These are phyloP conservation scores for Exobasidium rhododendri DNA, from an alignment of 1,284 basidiomycete genomes.

Conservation along the genomic window DNA sequence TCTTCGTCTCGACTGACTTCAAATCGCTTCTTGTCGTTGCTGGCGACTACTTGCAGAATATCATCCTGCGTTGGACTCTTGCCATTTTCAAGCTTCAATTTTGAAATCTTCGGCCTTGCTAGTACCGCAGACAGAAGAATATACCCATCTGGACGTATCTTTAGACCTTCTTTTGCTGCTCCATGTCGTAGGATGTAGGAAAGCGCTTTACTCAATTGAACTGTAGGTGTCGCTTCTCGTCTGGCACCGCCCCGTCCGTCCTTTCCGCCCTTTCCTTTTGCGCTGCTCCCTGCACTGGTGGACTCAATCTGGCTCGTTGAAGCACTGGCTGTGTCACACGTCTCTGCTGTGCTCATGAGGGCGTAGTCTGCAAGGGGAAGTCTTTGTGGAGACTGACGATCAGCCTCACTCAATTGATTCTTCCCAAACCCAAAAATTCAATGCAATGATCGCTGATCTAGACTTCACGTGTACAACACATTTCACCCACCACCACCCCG, in stretches of 20 bases:
- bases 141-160: constrained; percentile 75
- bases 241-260: background rate
- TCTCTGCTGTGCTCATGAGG: background rate
- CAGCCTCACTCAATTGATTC: no score
- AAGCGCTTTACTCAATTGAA: constrained; percentile 70
- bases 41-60: constrained; percentile 28
- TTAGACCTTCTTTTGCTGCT: constrained; percentile 69
- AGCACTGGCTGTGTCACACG: background rate
- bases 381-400: no score
- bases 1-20: constrained; percentile 23
- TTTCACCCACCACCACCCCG: no score
- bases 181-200: constrained; percentile 82
- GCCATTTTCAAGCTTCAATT: constrained; percentile 34
- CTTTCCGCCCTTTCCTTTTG: background rate
- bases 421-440: no score
- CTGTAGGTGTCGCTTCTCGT: constrained; percentile 18
- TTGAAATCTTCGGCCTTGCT: constrained; percentile 32
- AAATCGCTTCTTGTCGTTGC: constrained; percentile 50
- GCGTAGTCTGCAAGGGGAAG: no score
- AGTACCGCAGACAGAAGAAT: constrained; percentile 65
- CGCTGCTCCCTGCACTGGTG: background rate
- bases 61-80: constrained; percentile 28
- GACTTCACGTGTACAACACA: no score
- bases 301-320: background rate
- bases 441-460: no score